Conservation (phyloP, 768 basidiomycete species). For the Coprinopsis cinerea region DNA sequence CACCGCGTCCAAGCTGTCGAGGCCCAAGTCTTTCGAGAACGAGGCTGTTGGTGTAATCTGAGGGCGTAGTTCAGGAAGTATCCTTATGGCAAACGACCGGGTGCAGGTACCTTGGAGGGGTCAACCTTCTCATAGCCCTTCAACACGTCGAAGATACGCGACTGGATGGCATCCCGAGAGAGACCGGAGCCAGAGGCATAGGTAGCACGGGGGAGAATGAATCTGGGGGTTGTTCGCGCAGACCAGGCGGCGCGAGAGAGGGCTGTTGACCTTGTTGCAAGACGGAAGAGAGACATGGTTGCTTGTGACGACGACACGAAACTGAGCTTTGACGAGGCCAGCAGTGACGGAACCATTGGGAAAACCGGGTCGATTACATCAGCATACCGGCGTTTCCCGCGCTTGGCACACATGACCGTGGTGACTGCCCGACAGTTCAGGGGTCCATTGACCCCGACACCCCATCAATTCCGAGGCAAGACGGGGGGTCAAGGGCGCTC, state of each 20-base stretch:
- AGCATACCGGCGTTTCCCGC: neutral
- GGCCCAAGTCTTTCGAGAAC: constrained; percentile 79
- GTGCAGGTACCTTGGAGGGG: constrained; percentile 49
- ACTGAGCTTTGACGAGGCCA: neutral
- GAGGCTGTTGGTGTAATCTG: constrained; percentile 63
- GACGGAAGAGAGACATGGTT: constrained; percentile 52
- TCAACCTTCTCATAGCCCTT: constrained; percentile 90
- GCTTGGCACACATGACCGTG: neutral
- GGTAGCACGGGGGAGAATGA: constrained; percentile 36
- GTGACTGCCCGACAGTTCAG: constrained; percentile 10
- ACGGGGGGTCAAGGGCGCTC: too few species aligned
- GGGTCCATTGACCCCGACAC: too few species aligned
- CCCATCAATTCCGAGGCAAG: too few species aligned
- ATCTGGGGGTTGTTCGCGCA: constrained; percentile 27
- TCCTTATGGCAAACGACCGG: constrained; percentile 1
- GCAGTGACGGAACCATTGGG: neutral
- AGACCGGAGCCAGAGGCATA: constrained; percentile 69
- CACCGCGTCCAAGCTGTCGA: constrained; percentile 95
- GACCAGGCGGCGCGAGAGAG: constrained; percentile 37
- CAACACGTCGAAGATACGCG: constrained; percentile 75
- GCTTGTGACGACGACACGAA: constrained; percentile 1
- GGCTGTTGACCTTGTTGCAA: constrained; percentile 39
- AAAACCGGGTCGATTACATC: neutral
- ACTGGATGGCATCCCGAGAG: constrained; percentile 60
- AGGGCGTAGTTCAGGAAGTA: neutral